Percentiles rank a stretch among this genome's conserved stretches.
phyloP scores from a whole-genome alignment of 2,329 filamentous ascomycete species.

The Aspergillus sp. region DNA sequence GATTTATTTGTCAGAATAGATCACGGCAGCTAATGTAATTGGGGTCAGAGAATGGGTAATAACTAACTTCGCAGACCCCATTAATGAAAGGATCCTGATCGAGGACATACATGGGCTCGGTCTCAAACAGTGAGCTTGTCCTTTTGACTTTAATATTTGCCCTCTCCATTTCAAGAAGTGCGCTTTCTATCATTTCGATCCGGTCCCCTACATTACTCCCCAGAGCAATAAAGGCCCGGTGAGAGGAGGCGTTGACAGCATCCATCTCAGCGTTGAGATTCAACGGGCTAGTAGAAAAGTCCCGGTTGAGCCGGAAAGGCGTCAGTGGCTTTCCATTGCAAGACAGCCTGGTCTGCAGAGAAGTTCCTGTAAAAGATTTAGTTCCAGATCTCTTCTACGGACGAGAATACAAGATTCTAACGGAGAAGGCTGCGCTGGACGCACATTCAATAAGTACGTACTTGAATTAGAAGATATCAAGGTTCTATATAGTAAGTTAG shows the following conservation, averaged over 20 bases:
- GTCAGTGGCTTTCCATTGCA: constrained; percentile 1
- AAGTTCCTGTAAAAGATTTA: too few species aligned
- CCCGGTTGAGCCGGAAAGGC: not conserved
- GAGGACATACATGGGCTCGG: constrained; percentile 90
- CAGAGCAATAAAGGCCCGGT: constrained; percentile 72
- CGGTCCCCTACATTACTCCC: constrained; percentile 91
- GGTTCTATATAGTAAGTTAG: constrained; percentile 9
- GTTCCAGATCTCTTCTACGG: too few species aligned
- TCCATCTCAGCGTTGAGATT: constrained; percentile 13
- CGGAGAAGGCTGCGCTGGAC: not conserved
- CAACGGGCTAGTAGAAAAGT: constrained; percentile 8
- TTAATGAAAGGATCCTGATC: constrained; percentile 89
- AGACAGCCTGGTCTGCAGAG: too few species aligned
- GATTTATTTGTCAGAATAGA: constrained; percentile 3
- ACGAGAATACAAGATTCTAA: too few species aligned
- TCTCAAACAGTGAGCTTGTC: constrained; percentile 91
- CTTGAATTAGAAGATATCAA: constrained; percentile 2
- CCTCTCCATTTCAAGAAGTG: constrained; percentile 71
- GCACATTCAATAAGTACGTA: constrained; percentile 1
- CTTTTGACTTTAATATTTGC: constrained; percentile 67
- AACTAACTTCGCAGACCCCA: constrained; percentile 79
- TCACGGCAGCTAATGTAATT: constrained; percentile 3
- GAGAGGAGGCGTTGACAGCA: constrained; percentile 13
- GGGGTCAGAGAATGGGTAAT: not conserved
- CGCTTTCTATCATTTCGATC: constrained; percentile 76